Percentiles rank a stretch among this genome's conserved stretches.
phyloP scores from a whole-genome alignment of 352 stramenopile genomes.

The Phytophthora aleatoria region DNA sequence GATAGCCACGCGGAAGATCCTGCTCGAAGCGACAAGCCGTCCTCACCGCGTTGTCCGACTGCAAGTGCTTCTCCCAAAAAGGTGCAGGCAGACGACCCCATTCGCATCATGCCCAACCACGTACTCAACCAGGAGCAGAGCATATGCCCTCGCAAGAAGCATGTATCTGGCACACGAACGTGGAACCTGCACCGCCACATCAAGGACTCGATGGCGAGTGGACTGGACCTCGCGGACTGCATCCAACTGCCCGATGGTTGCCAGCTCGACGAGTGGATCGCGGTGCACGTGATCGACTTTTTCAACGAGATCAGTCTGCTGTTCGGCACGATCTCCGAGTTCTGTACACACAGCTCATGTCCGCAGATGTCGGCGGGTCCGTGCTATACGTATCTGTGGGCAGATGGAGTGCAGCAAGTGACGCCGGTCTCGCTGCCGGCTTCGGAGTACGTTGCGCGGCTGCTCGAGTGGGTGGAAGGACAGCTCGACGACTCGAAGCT shows the following conservation, averaged over 20 bases:
- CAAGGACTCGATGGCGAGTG: constrained; percentile 67
- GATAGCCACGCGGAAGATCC: constrained; percentile 23
- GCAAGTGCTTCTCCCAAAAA: constrained; percentile 15
- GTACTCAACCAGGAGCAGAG: constrained; percentile 60
- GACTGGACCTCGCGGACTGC: constrained; percentile 61
- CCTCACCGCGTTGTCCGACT: constrained; percentile 23
- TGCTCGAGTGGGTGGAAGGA: constrained; percentile 88
- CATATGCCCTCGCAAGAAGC: constrained; percentile 61
- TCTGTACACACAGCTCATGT: constrained; percentile 68
- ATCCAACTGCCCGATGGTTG: constrained; percentile 72
- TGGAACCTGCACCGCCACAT: constrained; percentile 77
- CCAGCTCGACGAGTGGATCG: constrained; percentile 68
- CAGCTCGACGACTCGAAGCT: constrained; percentile 79
- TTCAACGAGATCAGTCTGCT: constrained; percentile 94
- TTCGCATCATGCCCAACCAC: constrained; percentile 50
- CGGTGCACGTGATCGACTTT: constrained; percentile 89
- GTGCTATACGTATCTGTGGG: constrained; percentile 91
- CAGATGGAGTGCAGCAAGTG: constrained; percentile 59
- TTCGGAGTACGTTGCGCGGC: constrained; percentile 82
- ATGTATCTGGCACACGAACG: constrained; percentile 56
- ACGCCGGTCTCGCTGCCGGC: constrained; percentile 64
- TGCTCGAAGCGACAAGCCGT: constrained; percentile 19
- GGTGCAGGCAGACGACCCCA: constrained; percentile 10
- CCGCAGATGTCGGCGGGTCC: constrained; percentile 75
- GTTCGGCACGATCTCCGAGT: constrained; percentile 89